Base-by-base conservation (phyloP, 495 filamentous ascomycete genomes). In the Penicillium canescens region DNA sequence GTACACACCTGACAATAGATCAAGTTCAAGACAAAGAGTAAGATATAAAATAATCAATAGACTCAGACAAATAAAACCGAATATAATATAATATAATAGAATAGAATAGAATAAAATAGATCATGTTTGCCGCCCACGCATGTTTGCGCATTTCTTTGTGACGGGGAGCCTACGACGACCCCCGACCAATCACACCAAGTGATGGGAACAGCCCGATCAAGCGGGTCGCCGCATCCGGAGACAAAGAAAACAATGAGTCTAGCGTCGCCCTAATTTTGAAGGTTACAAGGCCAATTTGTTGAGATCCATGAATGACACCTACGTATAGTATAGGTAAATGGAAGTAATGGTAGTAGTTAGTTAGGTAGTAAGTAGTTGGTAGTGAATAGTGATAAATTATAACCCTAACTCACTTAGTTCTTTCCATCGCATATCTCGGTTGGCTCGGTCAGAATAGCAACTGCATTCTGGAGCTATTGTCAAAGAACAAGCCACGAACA, bases 171-270 rank as follows among this genome's bases (percentile, higher is more conserved):
- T 28, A 40, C 9, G 20, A 5, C 4, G 13, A 10, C 2, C 2
- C 38, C 46, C 21, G 28, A 4, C 48, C 48, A 51, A 51, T 51
- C 1, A 8, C 3, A 20, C 3, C 4, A 9, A 7, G 16, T 10
- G 35, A 33, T 40, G 18, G n/a, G n/a, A 18, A 5, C 24, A 21
- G 41, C 55, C 63, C 69, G 47, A 50, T 36, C 39, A 41, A 50
- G 65, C 69, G 48, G 52, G 40, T 68, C 65, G 65, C 70, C 72
- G 72, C 71, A 70, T 70, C 60, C 72, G 69, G 72, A 64, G 60
- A 70, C 70, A 72, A 74, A 72, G 68, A 66, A 60, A 66, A 66
- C 66, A 68, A 68, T 68, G 58, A 63, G 39, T 63, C 48, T 56
- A 50, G 53, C 31, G 34, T 43, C 50, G 42, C 48, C 21, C 20